Evolutionary conservation across 2,329 filamentous ascomycete species (phyloP).

Genomic region (Trichoderma oligosporum): DNA sequence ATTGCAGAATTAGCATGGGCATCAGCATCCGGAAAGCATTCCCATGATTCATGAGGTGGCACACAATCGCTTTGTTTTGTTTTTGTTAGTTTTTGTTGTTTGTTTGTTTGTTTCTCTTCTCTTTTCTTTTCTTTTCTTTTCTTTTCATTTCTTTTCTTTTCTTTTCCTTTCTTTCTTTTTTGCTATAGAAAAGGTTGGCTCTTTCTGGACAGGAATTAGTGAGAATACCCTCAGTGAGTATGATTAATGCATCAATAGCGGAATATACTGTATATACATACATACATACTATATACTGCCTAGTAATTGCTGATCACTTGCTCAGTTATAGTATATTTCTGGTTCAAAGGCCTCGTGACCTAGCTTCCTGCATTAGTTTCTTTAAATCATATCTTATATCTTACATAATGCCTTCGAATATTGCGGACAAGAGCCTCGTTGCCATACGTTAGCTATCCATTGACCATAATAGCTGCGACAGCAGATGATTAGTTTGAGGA

Average conservation of each 20-base stretch:
- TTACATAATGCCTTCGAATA: too few species aligned
- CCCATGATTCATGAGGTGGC: background rate
- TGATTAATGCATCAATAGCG: constrained; percentile 5
- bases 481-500: background rate
- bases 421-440: background rate
- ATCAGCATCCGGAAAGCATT: constrained; percentile 6
- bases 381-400: too few species aligned
- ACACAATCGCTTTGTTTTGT: background rate
- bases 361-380: background rate
- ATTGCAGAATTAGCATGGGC: constrained; percentile 8
- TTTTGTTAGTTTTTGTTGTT: too few species aligned
- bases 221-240: background rate
- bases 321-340: background rate
- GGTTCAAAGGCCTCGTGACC: background rate
- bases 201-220: background rate
- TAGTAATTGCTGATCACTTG: background rate
- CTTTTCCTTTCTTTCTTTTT: background rate
- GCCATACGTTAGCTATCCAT: background rate
- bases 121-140: background rate
- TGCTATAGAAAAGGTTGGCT: background rate
- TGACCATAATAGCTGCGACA: background rate
- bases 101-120: background rate
- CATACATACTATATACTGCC: background rate
- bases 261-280: background rate
- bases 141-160: too few species aligned